phyloP scores from a whole-genome alignment of 768 basidiomycete genomes.

The Kondoa subrosea region DNA sequence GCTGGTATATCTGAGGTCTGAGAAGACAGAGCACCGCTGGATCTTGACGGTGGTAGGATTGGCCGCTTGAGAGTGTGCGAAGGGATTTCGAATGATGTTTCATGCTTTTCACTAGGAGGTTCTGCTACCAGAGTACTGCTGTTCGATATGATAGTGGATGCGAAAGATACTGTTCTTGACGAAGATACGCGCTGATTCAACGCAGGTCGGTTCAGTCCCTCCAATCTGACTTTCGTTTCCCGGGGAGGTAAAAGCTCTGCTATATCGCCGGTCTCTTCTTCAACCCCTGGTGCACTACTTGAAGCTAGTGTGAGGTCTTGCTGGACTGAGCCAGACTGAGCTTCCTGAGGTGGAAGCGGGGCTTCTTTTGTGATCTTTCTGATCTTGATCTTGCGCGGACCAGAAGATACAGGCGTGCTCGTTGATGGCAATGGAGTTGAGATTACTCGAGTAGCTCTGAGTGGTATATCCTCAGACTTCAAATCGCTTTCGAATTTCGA shows the following conservation, averaged over 20 bases:
- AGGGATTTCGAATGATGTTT: neutral
- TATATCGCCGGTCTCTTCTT: neutral
- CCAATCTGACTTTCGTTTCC: neutral
- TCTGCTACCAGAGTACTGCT: neutral
- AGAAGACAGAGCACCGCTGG: conserved; percentile 5
- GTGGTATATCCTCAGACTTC: too few relatives aligned
- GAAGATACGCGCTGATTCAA: neutral
- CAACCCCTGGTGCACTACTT: too few relatives aligned
- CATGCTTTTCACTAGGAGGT: neutral
- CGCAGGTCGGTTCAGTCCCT: neutral
- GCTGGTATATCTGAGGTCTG: conserved; percentile 36
- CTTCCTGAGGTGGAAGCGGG: too few relatives aligned
- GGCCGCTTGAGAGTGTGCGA: conserved; percentile 1
- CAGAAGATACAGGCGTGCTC: too few relatives aligned
- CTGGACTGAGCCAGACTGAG: too few relatives aligned
- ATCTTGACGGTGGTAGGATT: conserved; percentile 6
- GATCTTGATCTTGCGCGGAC: too few relatives aligned
- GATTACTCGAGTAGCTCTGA: too few relatives aligned
- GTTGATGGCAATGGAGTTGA: too few relatives aligned
- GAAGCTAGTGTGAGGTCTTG: too few relatives aligned
- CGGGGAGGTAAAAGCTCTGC: neutral
- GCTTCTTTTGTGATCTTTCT: too few relatives aligned
- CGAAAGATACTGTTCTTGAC: neutral
- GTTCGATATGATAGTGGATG: neutral
- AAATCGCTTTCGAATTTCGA: too few relatives aligned